phyloP scores from a whole-genome alignment of 441 rosid species.

The Isatis lusitanica region DNA sequence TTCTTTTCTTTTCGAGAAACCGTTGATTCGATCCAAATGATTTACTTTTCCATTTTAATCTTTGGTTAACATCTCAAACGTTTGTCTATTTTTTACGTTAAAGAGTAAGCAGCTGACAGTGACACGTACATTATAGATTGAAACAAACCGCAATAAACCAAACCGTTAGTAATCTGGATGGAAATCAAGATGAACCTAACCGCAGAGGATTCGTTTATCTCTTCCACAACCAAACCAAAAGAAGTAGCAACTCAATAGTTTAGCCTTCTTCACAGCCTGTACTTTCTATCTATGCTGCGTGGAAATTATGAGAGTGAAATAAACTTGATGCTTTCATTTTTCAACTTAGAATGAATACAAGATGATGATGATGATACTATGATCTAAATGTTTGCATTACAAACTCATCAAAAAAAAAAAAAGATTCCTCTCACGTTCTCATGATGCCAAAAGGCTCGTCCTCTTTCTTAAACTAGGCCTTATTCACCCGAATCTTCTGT shows the following conservation, averaged over 20 bases:
- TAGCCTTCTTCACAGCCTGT: not conserved
- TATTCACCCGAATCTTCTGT: conserved; percentile 80
- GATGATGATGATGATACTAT: not conserved
- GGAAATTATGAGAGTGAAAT: not conserved
- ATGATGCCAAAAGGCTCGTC: not conserved
- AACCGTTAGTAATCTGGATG: no score
- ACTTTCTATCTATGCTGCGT: not conserved
- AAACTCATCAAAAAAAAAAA: conserved; percentile 21
- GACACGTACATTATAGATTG: no score
- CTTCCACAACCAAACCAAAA: no score
- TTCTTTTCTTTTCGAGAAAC: not conserved
- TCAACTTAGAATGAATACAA: conserved; percentile 22
- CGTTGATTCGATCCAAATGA: not conserved
- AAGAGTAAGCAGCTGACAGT: no score
- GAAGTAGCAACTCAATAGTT: not conserved
- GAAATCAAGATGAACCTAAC: no score
- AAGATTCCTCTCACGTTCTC: not conserved
- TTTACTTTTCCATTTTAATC: no score
- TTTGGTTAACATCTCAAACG: no score
- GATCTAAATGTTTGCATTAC: conserved; percentile 32
- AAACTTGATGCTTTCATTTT: conserved; percentile 16
- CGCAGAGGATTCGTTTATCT: no score
- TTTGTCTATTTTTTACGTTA: no score
- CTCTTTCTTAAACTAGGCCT: conserved; percentile 48
- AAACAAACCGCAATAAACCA: no score